Evolutionary conservation across 345 rosid species (phyloP).

Genomic region (Hibiscus trionum): DNA sequence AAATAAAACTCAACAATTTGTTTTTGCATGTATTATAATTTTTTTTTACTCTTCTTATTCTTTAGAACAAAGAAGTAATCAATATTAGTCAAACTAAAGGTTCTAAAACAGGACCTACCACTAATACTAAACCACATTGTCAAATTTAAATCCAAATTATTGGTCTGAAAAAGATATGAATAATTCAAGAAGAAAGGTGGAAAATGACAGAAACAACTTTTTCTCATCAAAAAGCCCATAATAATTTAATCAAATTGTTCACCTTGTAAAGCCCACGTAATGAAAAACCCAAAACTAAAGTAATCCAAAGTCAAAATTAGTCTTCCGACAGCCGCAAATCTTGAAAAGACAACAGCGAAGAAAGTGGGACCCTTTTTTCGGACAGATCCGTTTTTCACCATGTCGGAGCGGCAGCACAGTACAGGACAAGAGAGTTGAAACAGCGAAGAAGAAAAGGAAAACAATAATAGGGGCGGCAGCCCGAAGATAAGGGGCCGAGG

Average conservation of each 20-base stretch:
- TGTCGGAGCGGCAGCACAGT: background rate
- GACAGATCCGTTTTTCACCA: background rate
- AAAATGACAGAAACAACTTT: background rate
- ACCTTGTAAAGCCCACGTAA: background rate
- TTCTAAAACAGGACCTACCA: background rate
- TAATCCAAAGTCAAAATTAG: slow-evolving; percentile 1
- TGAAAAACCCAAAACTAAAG: background rate
- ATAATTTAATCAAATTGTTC: background rate
- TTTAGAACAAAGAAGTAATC: background rate
- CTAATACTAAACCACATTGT: background rate
- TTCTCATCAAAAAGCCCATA: background rate
- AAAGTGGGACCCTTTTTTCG: background rate
- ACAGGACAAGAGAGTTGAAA: background rate
- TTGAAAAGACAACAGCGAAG: slow-evolving; percentile 2
- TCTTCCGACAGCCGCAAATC: slow-evolving; percentile 20
- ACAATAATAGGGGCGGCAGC: background rate
- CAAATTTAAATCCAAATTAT: background rate
- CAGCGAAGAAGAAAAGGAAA: background rate
- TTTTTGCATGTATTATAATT: background rate
- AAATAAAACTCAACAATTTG: background rate
- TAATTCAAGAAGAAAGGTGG: background rate
- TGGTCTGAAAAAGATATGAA: background rate
- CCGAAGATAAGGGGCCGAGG: background rate
- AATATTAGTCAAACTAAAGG: background rate
- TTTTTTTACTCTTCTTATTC: background rate